Percentiles rank a stretch among this genome's conserved stretches.
phyloP scores from a whole-genome alignment of 306 rosid species.

The Quercus berberidifolia region DNA sequence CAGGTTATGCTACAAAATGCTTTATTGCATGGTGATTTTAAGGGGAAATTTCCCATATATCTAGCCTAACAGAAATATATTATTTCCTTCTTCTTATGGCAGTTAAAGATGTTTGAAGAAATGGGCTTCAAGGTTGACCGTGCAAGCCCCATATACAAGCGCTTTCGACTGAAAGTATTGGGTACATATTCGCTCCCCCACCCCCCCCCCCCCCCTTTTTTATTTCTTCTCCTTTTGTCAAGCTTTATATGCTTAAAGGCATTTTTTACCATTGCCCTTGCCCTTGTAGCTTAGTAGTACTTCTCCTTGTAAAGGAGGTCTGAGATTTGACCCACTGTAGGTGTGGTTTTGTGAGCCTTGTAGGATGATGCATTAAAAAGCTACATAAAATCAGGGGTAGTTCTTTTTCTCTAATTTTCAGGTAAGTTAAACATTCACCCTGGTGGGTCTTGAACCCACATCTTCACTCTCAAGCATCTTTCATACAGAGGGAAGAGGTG shows the following conservation, averaged over 20 bases:
- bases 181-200: constrained; percentile 41
- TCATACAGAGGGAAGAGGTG: background rate
- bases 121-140: constrained; percentile 93
- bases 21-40: constrained; percentile 2
- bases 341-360: background rate
- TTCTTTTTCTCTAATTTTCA: background rate
- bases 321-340: background rate
- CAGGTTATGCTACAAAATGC: constrained; percentile 53
- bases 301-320: background rate
- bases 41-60: background rate
- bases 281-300: background rate
- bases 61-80: constrained; percentile 4
- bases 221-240: background rate
- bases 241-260: background rate
- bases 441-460: background rate
- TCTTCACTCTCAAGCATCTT: background rate
- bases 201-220: too few species aligned
- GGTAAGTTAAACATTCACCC: background rate
- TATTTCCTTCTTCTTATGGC: constrained; percentile 6
- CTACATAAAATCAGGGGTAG: background rate
- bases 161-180: constrained; percentile 66
- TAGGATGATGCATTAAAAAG: background rate
- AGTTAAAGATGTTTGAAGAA: constrained; percentile 83
- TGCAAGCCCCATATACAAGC: constrained; percentile 67
- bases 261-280: too few species aligned